These are phyloP conservation scores for Tylopilus balloui DNA, from an alignment of 768 basidiomycete species.

Conservation along the genomic window DNA sequence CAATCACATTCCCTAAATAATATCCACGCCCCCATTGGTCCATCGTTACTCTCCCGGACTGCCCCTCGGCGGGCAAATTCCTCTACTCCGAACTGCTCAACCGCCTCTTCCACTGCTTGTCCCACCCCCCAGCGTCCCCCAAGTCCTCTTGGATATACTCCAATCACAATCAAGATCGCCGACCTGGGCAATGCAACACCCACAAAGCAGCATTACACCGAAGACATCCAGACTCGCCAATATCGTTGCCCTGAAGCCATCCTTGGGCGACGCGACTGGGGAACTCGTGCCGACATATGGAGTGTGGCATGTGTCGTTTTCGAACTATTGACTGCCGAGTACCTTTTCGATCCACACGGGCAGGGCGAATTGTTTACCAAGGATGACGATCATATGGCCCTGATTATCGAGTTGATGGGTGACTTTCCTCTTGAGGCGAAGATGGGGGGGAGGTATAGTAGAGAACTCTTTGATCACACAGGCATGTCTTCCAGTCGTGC, in stretches of 20 bases:
- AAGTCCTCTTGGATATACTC: conserved; percentile 26
- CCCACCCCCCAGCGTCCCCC: conserved; percentile 24
- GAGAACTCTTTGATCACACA: conserved; percentile 76
- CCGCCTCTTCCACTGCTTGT: conserved; percentile 19
- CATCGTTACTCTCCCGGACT: conserved; percentile 62
- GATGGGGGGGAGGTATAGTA: conserved; percentile 79
- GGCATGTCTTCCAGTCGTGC: conserved; percentile 38
- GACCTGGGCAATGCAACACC: conserved; percentile 94
- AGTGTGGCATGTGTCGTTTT: conserved; percentile 88
- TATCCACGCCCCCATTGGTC: conserved; percentile 32
- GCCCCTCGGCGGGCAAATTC: conserved; percentile 38
- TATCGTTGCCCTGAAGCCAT: conserved; percentile 95
- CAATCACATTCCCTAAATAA: conserved; percentile 18
- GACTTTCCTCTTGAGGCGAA: conserved; percentile 70
- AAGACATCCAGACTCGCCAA: conserved; percentile 95
- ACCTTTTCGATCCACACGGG: conserved; percentile 85
- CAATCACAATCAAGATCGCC: conserved; percentile 86
- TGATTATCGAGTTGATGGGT: conserved; percentile 88
- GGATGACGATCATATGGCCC: conserved; percentile 95
- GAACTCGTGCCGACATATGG: conserved; percentile 83
- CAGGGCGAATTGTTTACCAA: conserved; percentile 80
- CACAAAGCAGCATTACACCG: conserved; percentile 84
- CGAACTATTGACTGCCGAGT: conserved; percentile 87
- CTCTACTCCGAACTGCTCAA: conserved; percentile 17
- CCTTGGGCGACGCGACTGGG: conserved; percentile 83